Evolutionary conservation across 2,329 filamentous ascomycete genomes (phyloP).

Genomic region (Beauveria brongniartii): DNA sequence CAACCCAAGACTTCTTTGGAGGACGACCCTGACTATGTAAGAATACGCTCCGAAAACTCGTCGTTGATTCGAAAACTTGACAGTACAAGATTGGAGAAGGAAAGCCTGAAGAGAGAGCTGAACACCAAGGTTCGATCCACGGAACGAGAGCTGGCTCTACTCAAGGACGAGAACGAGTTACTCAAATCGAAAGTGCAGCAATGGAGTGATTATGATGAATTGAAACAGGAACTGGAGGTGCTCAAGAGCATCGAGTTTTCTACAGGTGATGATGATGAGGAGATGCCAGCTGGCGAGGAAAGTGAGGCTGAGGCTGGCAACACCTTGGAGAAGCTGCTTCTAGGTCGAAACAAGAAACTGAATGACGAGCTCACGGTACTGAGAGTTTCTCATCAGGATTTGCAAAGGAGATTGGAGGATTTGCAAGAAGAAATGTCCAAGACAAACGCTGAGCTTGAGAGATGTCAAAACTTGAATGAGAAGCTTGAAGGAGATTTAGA

Average conservation of each 20-base stretch:
- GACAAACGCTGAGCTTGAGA: slow-evolving; percentile 80
- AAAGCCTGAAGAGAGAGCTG: slow-evolving; percentile 67
- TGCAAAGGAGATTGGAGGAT: slow-evolving; percentile 70
- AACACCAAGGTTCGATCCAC: slow-evolving; percentile 69
- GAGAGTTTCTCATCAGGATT: slow-evolving; percentile 86
- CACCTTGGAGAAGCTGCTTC: slow-evolving; percentile 79
- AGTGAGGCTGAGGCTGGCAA: slow-evolving; percentile 50
- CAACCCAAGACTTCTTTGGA: slow-evolving; percentile 59
- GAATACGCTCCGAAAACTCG: slow-evolving; percentile 86
- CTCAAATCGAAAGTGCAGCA: slow-evolving; percentile 76
- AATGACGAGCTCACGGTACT: slow-evolving; percentile 88
- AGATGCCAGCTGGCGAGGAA: slow-evolving; percentile 37
- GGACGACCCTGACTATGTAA: slow-evolving; percentile 82
- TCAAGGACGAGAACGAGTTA: slow-evolving; percentile 73
- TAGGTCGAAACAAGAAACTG: slow-evolving; percentile 93
- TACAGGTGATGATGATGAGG: slow-evolving; percentile 79
- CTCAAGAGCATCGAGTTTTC: slow-evolving; percentile 97
- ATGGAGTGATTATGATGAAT: slow-evolving; percentile 90
- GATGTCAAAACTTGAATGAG: slow-evolving; percentile 72
- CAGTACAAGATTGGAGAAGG: slow-evolving; percentile 72
- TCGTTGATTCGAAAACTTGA: slow-evolving; percentile 86
- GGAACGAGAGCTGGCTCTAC: slow-evolving; percentile 66
- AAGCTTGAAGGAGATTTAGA: slow-evolving; percentile 90
- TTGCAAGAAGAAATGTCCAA: slow-evolving; percentile 77
- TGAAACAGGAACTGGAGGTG: slow-evolving; percentile 92